A percentile compares a stretch with the other conserved stretches of the same genome.
phyloP scores from a whole-genome alignment of 805 yeast genomes.

The Kuraishia molischiana region DNA sequence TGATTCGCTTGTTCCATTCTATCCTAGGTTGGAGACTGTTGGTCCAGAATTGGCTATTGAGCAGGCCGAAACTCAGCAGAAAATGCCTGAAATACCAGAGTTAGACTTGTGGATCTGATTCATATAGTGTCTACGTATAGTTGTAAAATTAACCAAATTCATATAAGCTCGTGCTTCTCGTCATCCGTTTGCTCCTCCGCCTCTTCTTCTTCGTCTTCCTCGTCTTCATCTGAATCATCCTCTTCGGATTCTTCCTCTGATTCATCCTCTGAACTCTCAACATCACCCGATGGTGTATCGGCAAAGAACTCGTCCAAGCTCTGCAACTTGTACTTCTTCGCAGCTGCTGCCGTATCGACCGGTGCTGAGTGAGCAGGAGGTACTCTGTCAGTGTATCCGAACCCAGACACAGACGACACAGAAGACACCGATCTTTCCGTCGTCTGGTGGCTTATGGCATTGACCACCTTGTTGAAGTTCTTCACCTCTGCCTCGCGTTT shows the following conservation, averaged over 20 bases:
- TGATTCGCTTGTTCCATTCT: conserved; percentile 75
- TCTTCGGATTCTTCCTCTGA: conserved; percentile 22
- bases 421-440: neutral
- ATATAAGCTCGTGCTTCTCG: too few species aligned
- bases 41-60: neutral
- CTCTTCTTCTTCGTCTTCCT: conserved; percentile 15
- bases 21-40: conserved; percentile 44
- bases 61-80: neutral
- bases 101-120: conserved; percentile 1
- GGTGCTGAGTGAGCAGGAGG: neutral
- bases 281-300: conserved; percentile 27
- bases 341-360: conserved; percentile 9
- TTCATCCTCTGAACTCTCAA: conserved; percentile 20
- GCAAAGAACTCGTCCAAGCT: conserved; percentile 83
- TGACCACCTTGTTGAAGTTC: conserved; percentile 25
- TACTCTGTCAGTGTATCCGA: neutral
- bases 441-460: conserved; percentile 6
- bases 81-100: neutral
- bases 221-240: conserved; percentile 21
- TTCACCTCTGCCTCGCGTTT: conserved; percentile 24
- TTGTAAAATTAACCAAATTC: too few species aligned
- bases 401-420: neutral
- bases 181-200: conserved; percentile 10
- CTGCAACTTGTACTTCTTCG: conserved; percentile 48
- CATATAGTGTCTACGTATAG: neutral